phyloP scores from a whole-genome alignment of 371 early-diverging fungal species.

The Actinomucor elegans region DNA sequence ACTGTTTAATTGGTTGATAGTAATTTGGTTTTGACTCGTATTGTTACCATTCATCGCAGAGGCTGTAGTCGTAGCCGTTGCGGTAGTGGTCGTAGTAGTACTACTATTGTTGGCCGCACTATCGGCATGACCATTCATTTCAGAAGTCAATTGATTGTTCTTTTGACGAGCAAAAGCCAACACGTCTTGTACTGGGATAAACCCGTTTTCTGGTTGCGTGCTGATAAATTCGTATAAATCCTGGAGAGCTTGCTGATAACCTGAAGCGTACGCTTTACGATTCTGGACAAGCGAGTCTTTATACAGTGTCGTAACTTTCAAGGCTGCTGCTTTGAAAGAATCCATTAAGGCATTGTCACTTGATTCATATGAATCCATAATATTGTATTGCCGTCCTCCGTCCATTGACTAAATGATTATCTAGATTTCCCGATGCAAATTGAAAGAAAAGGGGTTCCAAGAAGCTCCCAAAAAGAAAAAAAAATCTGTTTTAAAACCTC shows the following conservation, averaged over 20 bases:
- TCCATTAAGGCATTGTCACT: constrained; percentile 58
- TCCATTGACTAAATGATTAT: too few relatives aligned
- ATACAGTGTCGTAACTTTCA: constrained; percentile 71
- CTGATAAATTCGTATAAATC: constrained; percentile 65
- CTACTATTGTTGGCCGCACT: not conserved
- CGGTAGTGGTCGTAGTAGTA: not conserved
- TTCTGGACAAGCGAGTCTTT: constrained; percentile 68
- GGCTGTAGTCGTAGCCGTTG: not conserved
- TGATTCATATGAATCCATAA: constrained; percentile 45
- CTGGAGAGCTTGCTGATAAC: constrained; percentile 74
- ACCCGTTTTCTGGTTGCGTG: constrained; percentile 40
- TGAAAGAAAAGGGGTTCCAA: too few relatives aligned
- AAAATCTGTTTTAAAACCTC: too few relatives aligned
- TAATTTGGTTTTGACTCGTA: not conserved
- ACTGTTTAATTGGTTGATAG: not conserved
- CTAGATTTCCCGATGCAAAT: too few relatives aligned
- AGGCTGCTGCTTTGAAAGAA: constrained; percentile 71
- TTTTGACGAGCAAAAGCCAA: constrained; percentile 49
- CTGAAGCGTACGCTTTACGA: constrained; percentile 59
- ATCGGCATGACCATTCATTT: constrained; percentile 18
- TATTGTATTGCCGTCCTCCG: constrained; percentile 10
- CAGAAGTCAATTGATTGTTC: constrained; percentile 46
- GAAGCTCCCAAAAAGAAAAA: too few relatives aligned
- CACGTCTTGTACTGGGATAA: constrained; percentile 57
- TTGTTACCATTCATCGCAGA: not conserved